A percentile compares a stretch with the other conserved stretches of the same genome.
These are phyloP conservation scores for Blastobotrys persicus DNA, from an alignment of 1,139 yeast species.

Conservation along the genomic window DNA sequence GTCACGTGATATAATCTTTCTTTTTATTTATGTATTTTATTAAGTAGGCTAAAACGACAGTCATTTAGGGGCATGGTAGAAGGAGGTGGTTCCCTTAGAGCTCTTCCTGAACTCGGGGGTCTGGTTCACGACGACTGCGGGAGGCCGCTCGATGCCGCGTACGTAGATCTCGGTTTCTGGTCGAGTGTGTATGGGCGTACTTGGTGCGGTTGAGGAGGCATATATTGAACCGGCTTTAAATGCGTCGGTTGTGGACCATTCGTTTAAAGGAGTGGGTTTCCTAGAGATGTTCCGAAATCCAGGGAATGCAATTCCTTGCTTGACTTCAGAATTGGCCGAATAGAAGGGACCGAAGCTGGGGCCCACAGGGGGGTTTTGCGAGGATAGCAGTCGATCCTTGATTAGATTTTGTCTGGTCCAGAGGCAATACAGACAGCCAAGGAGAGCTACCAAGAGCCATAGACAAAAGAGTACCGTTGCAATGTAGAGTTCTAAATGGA, in stretches of 20 bases:
- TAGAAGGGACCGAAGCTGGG: neutral
- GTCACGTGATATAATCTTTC: neutral
- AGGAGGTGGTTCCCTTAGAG: neutral
- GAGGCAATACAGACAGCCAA: constrained; percentile 25
- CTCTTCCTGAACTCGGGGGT: neutral
- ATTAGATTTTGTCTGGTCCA: neutral
- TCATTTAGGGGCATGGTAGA: neutral
- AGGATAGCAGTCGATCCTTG: neutral
- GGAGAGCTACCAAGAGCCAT: constrained; percentile 28
- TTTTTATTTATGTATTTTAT: too few species aligned
- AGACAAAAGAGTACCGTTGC: constrained; percentile 22
- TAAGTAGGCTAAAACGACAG: too few species aligned
- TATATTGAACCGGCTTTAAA: neutral
- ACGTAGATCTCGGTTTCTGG: constrained; percentile 4
- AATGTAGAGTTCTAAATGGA: constrained; percentile 28
- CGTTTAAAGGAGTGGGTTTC: constrained; percentile 2
- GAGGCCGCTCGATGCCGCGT: neutral
- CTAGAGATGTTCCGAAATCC: neutral
- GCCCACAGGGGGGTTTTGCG: neutral
- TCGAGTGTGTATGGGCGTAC: neutral
- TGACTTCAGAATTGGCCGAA: neutral
- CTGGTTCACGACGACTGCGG: constrained; percentile 2
- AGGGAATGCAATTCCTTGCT: constrained; percentile 5
- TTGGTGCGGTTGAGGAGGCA: neutral
- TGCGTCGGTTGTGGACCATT: constrained; percentile 1